Base-by-base conservation (phyloP, 805 yeast genomes). In the Spathaspora boniae region DNA sequence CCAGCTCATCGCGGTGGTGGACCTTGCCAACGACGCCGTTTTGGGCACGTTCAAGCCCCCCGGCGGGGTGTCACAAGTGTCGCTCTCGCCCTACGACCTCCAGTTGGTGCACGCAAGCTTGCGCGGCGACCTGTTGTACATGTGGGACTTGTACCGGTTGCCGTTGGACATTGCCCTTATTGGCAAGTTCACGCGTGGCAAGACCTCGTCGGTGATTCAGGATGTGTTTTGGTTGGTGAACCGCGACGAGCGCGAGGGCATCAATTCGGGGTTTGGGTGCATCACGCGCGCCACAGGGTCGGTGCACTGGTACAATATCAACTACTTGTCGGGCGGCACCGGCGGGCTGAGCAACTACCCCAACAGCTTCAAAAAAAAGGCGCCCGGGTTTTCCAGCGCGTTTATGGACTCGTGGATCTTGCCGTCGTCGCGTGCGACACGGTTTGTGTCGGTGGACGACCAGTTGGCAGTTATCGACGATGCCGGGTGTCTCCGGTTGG, bases 131-230 rank as follows among this genome's bases (percentile, higher is more conserved):
- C 71, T 65, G 33, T 59, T 82, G 4, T 78, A 67, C 46, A 60
- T 78, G 43, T 82, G 86, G 83, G 88, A 82, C 47, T 64, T 72
- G 36, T 63, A 79, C 29, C 65, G 68, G 37, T 58, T 70, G 24
- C 75, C 80, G 2, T 49, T 47, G 2, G 76, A 76, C 41, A 65
- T 81, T 2, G 60, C 73, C 1, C 54, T 81, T 16, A 50, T 78
- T 32, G 86, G 82, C 12, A 73, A 75, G 42, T 79, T 77, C 44
- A 57, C 56, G 9, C 62, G 87, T 16, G 88, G 89, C 1, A 78
- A 76, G 46, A 79, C 85, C 1, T 68, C 78, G 5, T 76, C 84
- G 0, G 51, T 64, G 2, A 68, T 80, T 16, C 60, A 62, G 22
- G 66, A 72, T 14, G 55, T 80, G 4, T 50, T 70, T 17, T 82